Evolutionary conservation across 495 filamentous ascomycete genomes (phyloP).

Genomic region (Cetradonia linearis): DNA sequence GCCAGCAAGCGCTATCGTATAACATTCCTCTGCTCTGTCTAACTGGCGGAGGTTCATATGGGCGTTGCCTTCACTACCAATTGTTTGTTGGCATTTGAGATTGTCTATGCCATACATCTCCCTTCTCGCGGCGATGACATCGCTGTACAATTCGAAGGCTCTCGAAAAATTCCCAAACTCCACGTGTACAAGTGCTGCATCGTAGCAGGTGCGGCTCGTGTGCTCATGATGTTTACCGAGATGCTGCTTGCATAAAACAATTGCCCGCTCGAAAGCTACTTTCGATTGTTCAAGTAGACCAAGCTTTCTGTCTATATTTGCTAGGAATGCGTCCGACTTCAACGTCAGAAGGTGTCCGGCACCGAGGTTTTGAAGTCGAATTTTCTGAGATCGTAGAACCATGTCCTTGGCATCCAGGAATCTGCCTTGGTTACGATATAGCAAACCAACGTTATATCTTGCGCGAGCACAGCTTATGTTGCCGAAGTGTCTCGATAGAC

Average conservation of each 20-base stretch:
- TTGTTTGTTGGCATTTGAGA: not conserved
- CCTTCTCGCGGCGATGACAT: not conserved
- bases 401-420: not conserved
- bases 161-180: not conserved
- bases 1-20: not conserved
- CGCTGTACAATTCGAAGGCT: not conserved
- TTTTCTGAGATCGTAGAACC: not conserved
- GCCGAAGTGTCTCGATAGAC: not conserved
- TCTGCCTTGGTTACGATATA: not conserved
- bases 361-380: not conserved
- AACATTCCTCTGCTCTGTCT: not conserved
- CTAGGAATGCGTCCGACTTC: not conserved
- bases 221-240: not conserved
- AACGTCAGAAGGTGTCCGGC: not conserved
- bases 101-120: not conserved
- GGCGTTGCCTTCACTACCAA: not conserved
- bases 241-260: not conserved
- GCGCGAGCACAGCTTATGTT: not conserved
- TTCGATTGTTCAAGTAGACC: not conserved
- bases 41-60: not conserved
- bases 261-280: not conserved
- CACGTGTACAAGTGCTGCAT: constrained; percentile 1
- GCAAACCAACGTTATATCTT: not conserved
- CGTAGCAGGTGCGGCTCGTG: not conserved
- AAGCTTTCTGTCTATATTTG: not conserved